Evolutionary conservation across 768 basidiomycete genomes (phyloP), one percentile per base, ranked within the genome.

Genomic region (Lactarius evosmus): DNA sequence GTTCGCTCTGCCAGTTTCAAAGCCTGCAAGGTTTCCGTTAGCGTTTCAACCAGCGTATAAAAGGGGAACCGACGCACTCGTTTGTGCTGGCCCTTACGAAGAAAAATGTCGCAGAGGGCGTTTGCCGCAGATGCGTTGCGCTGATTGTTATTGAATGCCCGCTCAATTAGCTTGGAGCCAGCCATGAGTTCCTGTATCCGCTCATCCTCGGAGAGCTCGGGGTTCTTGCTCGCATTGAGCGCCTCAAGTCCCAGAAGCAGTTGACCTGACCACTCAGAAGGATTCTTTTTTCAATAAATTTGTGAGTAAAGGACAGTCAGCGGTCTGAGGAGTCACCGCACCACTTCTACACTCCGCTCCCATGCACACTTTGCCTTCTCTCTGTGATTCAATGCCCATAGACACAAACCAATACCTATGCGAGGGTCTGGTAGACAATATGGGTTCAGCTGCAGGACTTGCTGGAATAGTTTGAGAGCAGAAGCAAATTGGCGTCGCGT

Each of bases 1-100:
- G 95, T 89, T 57, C 95, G 84, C 70, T 98, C 97, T 27, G 94
- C 95, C 22, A 98, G 79, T 78, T 98, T 99, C 50, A 96, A 74
- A 0, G 94, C 93, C 87, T 94, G 60, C 1, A 59, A 25, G 22
- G 58, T 50, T 22, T 54, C 29, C 29, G 32, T 67, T 17, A 59
- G 61, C 29, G 44, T 22, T 30, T 17, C 41, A 29, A 3, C n/a
- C 6, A 19, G 33, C 17, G 40, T 11, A 29, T 49, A 27, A 32
- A 16, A 8, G 11, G 17, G 8, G 54, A 22, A 41, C n/a, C 12
- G 4, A 73, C 79, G 41, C 65, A 87, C 93, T 66, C 83, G 80
- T 63, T 81, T 78, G 51, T 82, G 76, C 56, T 86, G 83, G 2
- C 85, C 85, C 71, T 89, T 91, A 52, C 85, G 81, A 25, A 95